Base-by-base conservation (phyloP, 306 rosid genomes). In the Pyrus bretschneideri region DNA sequence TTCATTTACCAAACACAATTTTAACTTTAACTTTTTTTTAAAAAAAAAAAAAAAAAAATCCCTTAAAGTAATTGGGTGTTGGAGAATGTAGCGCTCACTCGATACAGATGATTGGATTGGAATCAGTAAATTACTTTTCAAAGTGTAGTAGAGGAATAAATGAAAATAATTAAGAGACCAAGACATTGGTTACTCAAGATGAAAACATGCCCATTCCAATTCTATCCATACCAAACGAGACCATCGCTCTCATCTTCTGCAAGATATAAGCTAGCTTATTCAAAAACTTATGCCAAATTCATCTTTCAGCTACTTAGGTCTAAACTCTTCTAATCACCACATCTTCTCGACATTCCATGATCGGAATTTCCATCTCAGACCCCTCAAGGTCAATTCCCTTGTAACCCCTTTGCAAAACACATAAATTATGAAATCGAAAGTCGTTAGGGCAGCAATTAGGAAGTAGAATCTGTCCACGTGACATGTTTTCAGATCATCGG, bases 391-490 rank as follows among this genome's bases (percentile, higher is more conserved):
- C 69, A 15, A 87, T 81, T 59, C 66, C 66, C 73, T 84, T 87
- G 78, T 87, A 87, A 85, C 93, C 77, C 81, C 79, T 87, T 1
- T 30, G 91, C 91, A 78, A 4, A 72, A 82, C 51, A 91, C 78
- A 25, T 88, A 88, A 45, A 82, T 76, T 0, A 75, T 63, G 62
- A 88, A 84, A 68, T 87, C 91, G 4, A 87, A 5, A 31, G 87
- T 82, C 55, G 91, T 78, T 55, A 88, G 46, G 1, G 63, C 85
- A 33, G 93, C 96, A 59, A 88, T 77, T 67, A 91, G 87, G 84
- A 91, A 91, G 83, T 25, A 91, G 80, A 88, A 91, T 69, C 96
- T 84, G 27, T 91, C 93, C 75, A 91, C 25, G 59, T 87, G 91
- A 19, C 96, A 91, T 27, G 67, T 60, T 52, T 91, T 91, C 5